These are phyloP conservation scores for Kitagawia praeruptora DNA, from an alignment of 129 eudicot genomes.

Conservation along the genomic window DNA sequence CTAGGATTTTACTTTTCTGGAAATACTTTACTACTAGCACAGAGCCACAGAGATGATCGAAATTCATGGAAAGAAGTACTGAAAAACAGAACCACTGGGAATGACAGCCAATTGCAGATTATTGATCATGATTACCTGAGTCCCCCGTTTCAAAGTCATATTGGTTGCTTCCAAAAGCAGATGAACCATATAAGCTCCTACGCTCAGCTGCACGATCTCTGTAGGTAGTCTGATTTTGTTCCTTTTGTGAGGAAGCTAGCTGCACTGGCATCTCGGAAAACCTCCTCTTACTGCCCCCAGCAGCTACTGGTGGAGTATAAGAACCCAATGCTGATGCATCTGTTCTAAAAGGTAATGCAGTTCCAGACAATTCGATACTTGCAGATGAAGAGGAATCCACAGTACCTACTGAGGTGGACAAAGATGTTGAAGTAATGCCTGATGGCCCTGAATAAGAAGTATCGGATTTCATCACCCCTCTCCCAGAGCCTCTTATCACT, in stretches of 20 bases:
- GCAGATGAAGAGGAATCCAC: slow-evolving; percentile 26
- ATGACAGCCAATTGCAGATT: not conserved
- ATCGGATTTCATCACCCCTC: slow-evolving; percentile 68
- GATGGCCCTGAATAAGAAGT: slow-evolving; percentile 46
- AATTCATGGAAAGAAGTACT: not conserved
- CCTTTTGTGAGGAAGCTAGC: slow-evolving; percentile 38
- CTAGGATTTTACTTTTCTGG: too few species aligned
- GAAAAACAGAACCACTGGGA: not conserved
- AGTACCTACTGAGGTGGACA: slow-evolving; percentile 8
- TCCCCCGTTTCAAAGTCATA: slow-evolving; percentile 47
- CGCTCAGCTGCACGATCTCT: slow-evolving; percentile 98
- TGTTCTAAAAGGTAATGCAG: slow-evolving; percentile 56
- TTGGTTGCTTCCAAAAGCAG: slow-evolving; percentile 54
- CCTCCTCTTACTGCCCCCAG: slow-evolving; percentile 82
- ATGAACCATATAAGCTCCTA: slow-evolving; percentile 77
- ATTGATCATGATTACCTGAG: slow-evolving; percentile 55
- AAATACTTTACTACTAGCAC: not conserved
- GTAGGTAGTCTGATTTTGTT: slow-evolving; percentile 54
- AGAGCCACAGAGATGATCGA: not conserved
- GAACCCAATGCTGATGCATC: slow-evolving; percentile 83
- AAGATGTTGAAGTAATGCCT: slow-evolving; percentile 17
- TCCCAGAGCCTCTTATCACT: slow-evolving; percentile 81
- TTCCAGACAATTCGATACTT: slow-evolving; percentile 32
- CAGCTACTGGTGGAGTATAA: slow-evolving; percentile 47
- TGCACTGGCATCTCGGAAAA: slow-evolving; percentile 82